phyloP scores from a whole-genome alignment of 306 rosid genomes.

The Glycine tomentella region DNA sequence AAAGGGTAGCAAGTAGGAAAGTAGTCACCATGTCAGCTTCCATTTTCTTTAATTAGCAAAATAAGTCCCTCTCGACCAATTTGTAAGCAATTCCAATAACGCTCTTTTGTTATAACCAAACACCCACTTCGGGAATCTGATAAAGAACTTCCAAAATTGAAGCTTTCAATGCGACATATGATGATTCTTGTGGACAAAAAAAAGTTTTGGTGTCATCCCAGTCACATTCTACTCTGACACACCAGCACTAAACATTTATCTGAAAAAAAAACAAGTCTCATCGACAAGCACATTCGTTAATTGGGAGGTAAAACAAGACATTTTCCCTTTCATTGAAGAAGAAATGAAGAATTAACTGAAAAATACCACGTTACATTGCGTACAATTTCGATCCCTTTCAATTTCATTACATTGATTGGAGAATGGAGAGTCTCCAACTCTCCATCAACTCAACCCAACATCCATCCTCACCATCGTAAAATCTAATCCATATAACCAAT shows the following conservation, averaged over 20 bases:
- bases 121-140: slow-evolving; percentile 41
- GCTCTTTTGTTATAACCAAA: slow-evolving; percentile 38
- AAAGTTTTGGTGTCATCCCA: slow-evolving; percentile 3
- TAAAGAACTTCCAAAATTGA: slow-evolving; percentile 39
- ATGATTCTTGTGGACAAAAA: neutral
- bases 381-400: slow-evolving; percentile 23
- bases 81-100: slow-evolving; percentile 12
- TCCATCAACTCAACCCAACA: slow-evolving; percentile 29
- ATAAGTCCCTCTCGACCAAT: slow-evolving; percentile 8
- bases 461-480: slow-evolving; percentile 7
- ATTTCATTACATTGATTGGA: slow-evolving; percentile 28
- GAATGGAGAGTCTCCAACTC: slow-evolving; percentile 8
- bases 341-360: neutral
- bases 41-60: slow-evolving; percentile 35
- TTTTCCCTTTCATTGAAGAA: neutral
- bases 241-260: slow-evolving; percentile 17
- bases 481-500: slow-evolving; percentile 5
- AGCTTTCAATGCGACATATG: slow-evolving; percentile 42
- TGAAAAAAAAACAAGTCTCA: neutral
- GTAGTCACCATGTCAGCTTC: slow-evolving; percentile 40
- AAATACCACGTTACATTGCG: slow-evolving; percentile 19
- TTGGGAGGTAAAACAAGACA: neutral
- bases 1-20: neutral
- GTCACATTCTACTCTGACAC: slow-evolving; percentile 16
- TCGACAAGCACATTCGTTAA: slow-evolving; percentile 34